Evolutionary conservation across 495 filamentous ascomycete species (phyloP).

Genomic region (Trichocladium antarcticum): DNA sequence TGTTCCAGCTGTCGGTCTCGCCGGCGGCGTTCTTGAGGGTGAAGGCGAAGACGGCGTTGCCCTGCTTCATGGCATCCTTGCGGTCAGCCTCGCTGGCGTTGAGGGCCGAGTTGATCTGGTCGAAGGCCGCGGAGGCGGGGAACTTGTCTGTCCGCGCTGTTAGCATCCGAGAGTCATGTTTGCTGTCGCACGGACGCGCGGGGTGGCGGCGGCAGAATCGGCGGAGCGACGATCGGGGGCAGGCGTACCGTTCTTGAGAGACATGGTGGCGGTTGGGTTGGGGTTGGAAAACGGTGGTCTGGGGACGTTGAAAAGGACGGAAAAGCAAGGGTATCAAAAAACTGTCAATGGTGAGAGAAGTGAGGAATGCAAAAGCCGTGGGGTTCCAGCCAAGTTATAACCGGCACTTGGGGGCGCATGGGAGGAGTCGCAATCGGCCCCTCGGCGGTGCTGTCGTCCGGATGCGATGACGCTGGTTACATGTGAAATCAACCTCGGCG

Average conservation of each 20-base stretch:
- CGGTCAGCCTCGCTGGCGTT: constrained; percentile 56
- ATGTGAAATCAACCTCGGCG: constrained; percentile 28
- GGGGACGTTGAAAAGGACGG: background rate
- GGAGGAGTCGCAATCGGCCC: background rate
- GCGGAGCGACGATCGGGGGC: background rate
- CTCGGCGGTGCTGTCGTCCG: constrained; percentile 2
- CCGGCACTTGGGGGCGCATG: background rate
- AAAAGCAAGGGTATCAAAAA: background rate
- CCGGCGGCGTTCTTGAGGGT: constrained; percentile 77
- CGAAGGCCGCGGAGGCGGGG: constrained; percentile 85
- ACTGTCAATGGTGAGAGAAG: background rate
- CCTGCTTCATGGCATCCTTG: constrained; percentile 79
- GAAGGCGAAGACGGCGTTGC: constrained; percentile 82
- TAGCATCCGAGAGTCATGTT: background rate
- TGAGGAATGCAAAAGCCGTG: background rate
- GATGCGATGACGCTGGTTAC: constrained; percentile 20
- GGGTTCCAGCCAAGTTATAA: background rate
- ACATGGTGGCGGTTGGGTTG: constrained; percentile 54
- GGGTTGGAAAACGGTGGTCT: no score
- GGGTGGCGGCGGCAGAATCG: background rate
- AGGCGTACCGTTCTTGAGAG: constrained; percentile 65
- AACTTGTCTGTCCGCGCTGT: constrained; percentile 54
- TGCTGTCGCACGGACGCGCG: no score
- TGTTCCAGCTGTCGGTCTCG: constrained; percentile 76
- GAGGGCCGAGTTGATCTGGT: constrained; percentile 70